These are phyloP conservation scores for Backusella psychrophila DNA, from an alignment of 192 early-diverging fungal species.

Conservation along the genomic window DNA sequence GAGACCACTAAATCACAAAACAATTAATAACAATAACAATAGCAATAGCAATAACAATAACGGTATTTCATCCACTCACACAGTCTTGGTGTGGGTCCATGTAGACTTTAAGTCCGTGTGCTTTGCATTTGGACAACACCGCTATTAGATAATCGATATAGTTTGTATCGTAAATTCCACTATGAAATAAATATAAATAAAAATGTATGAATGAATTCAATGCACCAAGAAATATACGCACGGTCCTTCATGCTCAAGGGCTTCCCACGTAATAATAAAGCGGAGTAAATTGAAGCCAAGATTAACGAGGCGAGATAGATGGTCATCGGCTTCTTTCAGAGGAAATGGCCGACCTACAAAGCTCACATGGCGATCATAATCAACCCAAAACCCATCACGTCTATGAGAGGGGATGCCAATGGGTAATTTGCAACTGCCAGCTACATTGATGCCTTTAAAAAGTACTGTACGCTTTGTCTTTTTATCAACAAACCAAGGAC, in stretches of 20 bases:
- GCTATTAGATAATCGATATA: slow-evolving; percentile 55
- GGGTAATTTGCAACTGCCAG: slow-evolving; percentile 53
- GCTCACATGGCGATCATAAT: slow-evolving; percentile 51
- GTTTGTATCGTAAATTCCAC: slow-evolving; percentile 51
- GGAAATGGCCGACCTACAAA: slow-evolving; percentile 76
- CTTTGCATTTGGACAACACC: slow-evolving; percentile 45
- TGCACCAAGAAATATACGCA: slow-evolving; percentile 28
- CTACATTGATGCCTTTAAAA: slow-evolving; percentile 55
- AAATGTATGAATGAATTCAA: background rate
- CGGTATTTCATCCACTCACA: slow-evolving; percentile 27
- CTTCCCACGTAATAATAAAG: slow-evolving; percentile 76
- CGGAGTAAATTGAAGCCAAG: slow-evolving; percentile 78
- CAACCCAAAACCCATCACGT: slow-evolving; percentile 44
- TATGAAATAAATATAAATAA: slow-evolving; percentile 14
- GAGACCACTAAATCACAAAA: slow-evolving; percentile 45
- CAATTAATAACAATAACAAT: background rate
- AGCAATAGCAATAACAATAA: background rate
- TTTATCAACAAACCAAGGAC: slow-evolving; percentile 49
- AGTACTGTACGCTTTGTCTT: slow-evolving; percentile 44
- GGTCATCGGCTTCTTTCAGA: slow-evolving; percentile 67
- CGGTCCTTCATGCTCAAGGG: slow-evolving; percentile 64
- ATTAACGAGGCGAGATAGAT: slow-evolving; percentile 57
- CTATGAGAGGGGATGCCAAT: slow-evolving; percentile 42
- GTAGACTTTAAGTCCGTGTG: slow-evolving; percentile 46
- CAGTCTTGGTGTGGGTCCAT: slow-evolving; percentile 62